phyloP scores from a whole-genome alignment of 768 basidiomycete genomes.

The Leccinum obscurum region DNA sequence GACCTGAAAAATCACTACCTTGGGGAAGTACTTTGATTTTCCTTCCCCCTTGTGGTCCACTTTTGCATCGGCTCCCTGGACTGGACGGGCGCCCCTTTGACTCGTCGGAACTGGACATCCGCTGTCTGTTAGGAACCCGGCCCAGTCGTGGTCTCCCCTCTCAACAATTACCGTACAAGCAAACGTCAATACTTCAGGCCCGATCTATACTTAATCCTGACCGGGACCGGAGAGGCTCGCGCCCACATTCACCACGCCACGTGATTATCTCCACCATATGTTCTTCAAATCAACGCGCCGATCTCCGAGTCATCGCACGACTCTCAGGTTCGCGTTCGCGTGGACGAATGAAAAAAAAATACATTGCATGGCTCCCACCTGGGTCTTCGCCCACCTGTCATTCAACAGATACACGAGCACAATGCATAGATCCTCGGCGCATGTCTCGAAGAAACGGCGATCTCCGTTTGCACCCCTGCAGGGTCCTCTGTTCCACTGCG shows the following conservation, averaged over 20 bases:
- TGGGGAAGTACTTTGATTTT: too few species aligned
- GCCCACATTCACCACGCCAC: neutral
- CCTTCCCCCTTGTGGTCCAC: neutral
- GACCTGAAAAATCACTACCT: neutral
- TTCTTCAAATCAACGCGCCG: neutral
- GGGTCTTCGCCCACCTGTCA: neutral
- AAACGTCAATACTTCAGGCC: neutral
- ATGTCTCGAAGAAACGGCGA: neutral
- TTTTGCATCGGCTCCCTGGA: neutral
- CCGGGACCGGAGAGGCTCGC: neutral
- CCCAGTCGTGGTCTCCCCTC: neutral
- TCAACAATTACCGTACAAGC: neutral
- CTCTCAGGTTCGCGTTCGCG: neutral
- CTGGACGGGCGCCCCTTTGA: neutral
- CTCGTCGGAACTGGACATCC: neutral
- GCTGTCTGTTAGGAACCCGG: neutral
- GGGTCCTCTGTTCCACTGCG: neutral
- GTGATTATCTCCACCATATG: neutral
- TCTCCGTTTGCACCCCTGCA: neutral
- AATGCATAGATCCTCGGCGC: neutral
- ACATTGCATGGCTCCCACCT: neutral
- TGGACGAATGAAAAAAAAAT: neutral
- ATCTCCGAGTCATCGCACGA: neutral
- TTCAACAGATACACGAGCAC: neutral
- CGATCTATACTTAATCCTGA: neutral